A percentile compares a stretch with the other conserved stretches of the same genome.
phyloP scores from a whole-genome alignment of 495 filamentous ascomycete species.

The Hyphodiscus hymeniophilus region DNA sequence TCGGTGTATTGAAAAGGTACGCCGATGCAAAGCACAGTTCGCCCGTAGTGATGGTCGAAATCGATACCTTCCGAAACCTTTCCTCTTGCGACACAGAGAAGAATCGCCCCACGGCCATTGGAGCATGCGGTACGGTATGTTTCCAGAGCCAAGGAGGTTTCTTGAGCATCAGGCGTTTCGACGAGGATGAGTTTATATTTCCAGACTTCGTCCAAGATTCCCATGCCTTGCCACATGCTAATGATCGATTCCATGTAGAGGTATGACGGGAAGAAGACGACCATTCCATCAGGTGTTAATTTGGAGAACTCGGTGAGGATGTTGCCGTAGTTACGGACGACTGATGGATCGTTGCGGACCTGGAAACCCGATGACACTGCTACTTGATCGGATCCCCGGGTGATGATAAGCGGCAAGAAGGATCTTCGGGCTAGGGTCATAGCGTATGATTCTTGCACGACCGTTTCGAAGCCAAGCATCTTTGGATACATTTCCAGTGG shows the following conservation, averaged over 20 bases:
- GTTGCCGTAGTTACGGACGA: slow-evolving; percentile 92
- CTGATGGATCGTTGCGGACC: slow-evolving; percentile 87
- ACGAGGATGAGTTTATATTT: slow-evolving; percentile 98
- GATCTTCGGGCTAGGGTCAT: slow-evolving; percentile 96
- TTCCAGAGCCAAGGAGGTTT: slow-evolving; percentile 91
- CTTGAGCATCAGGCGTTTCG: slow-evolving; percentile 95
- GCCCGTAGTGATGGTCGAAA: slow-evolving; percentile 98
- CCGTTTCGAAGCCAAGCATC: slow-evolving; percentile 87
- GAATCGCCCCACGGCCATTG: slow-evolving; percentile 87
- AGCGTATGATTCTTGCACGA: slow-evolving; percentile 90
- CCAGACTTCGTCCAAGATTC: slow-evolving; percentile 95
- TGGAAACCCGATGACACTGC: slow-evolving; percentile 86
- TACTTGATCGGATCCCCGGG: slow-evolving; percentile 87
- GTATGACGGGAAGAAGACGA: slow-evolving; percentile 98
- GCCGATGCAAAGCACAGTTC: slow-evolving; percentile 93
- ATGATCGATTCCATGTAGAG: slow-evolving; percentile 99
- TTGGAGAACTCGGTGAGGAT: slow-evolving; percentile 88
- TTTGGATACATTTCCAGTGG: slow-evolving; percentile 99
- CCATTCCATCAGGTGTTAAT: slow-evolving; percentile 92
- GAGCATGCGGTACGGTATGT: slow-evolving; percentile 96
- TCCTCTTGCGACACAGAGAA: slow-evolving; percentile 91
- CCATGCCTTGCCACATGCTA: slow-evolving; percentile 98
- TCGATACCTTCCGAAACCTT: slow-evolving; percentile 98
- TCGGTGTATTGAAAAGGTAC: slow-evolving; percentile 99
- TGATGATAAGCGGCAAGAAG: slow-evolving; percentile 97